Evolutionary conservation across 768 basidiomycete genomes (phyloP).

Genomic region (Pulveroboletus frians): DNA sequence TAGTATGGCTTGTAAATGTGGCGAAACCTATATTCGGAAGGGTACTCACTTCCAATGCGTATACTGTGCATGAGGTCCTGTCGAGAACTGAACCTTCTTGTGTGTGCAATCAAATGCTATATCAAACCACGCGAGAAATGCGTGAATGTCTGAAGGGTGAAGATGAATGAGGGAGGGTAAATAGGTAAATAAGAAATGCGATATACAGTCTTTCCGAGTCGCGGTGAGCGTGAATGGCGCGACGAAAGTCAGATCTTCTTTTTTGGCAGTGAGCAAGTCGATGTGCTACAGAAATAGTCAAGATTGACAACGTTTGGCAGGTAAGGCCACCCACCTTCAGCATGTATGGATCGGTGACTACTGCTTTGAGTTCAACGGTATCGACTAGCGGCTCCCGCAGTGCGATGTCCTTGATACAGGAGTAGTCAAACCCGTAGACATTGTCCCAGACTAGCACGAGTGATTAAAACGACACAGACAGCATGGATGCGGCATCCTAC

Average conservation of each 20-base stretch:
- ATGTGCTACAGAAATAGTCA: conserved; percentile 56
- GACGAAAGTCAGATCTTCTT: conserved; percentile 89
- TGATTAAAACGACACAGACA: conserved; percentile 2
- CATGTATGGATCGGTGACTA: conserved; percentile 87
- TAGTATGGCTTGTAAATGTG: not conserved
- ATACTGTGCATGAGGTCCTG: conserved; percentile 95
- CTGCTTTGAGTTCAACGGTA: conserved; percentile 95
- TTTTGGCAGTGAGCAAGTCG: conserved; percentile 84
- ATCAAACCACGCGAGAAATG: conserved; percentile 99
- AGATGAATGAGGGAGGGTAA: not conserved
- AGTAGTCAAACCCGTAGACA: conserved; percentile 99
- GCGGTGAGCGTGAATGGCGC: conserved; percentile 74
- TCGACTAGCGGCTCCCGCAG: conserved; percentile 95
- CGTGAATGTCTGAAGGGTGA: conserved; percentile 71
- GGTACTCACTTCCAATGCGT: conserved; percentile 89
- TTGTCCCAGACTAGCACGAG: conserved; percentile 87
- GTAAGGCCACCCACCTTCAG: conserved; percentile 60
- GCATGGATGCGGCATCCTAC: conserved; percentile 36
- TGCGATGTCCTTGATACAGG: conserved; percentile 98
- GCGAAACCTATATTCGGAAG: not conserved
- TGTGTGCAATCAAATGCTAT: conserved; percentile 93
- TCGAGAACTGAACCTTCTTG: conserved; percentile 93
- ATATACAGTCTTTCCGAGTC: conserved; percentile 88
- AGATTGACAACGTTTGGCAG: not conserved
- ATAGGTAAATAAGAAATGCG: not conserved